A percentile compares a stretch with the other conserved stretches of the same genome.
These are phyloP conservation scores for Blastobotrys malaysiensis DNA, from an alignment of 1,139 yeast genomes.

Conservation along the genomic window DNA sequence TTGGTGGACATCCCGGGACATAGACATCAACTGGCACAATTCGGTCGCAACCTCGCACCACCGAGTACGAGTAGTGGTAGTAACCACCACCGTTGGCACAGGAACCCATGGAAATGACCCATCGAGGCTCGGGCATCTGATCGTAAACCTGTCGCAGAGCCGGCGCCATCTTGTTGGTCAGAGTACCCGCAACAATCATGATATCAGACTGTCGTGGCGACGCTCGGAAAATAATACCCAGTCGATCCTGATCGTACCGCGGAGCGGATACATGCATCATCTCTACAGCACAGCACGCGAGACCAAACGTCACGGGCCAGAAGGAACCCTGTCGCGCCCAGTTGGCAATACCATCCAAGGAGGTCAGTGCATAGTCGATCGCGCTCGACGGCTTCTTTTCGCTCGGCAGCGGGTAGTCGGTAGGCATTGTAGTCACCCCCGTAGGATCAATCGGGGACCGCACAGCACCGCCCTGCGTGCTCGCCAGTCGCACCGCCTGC, in stretches of 20 bases:
- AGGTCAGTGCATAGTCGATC: slow-evolving; percentile 78
- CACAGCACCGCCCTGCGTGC: not conserved
- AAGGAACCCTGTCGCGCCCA: slow-evolving; percentile 92
- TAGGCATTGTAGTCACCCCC: slow-evolving; percentile 33
- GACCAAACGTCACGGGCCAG: slow-evolving; percentile 92
- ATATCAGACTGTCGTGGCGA: slow-evolving; percentile 92
- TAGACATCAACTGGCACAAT: slow-evolving; percentile 84
- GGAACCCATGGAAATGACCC: slow-evolving; percentile 89
- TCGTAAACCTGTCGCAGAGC: slow-evolving; percentile 90
- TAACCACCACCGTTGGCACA: slow-evolving; percentile 96
- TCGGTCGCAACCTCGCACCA: slow-evolving; percentile 87
- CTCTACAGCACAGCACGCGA: slow-evolving; percentile 91
- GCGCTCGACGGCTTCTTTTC: slow-evolving; percentile 50
- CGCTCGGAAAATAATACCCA: slow-evolving; percentile 91
- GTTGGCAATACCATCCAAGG: slow-evolving; percentile 76
- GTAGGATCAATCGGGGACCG: not conserved
- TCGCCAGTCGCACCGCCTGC: not conserved
- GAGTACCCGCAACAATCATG: slow-evolving; percentile 90
- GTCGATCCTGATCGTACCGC: slow-evolving; percentile 87
- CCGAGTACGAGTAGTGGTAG: slow-evolving; percentile 85
- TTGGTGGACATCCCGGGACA: slow-evolving; percentile 93
- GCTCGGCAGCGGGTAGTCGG: slow-evolving; percentile 49
- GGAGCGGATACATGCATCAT: slow-evolving; percentile 96
- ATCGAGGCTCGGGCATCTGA: slow-evolving; percentile 90
- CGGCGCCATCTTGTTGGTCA: slow-evolving; percentile 92